Evolutionary conservation across 2,329 filamentous ascomycete genomes (phyloP).

Genomic region (Colletotrichum sp.): DNA sequence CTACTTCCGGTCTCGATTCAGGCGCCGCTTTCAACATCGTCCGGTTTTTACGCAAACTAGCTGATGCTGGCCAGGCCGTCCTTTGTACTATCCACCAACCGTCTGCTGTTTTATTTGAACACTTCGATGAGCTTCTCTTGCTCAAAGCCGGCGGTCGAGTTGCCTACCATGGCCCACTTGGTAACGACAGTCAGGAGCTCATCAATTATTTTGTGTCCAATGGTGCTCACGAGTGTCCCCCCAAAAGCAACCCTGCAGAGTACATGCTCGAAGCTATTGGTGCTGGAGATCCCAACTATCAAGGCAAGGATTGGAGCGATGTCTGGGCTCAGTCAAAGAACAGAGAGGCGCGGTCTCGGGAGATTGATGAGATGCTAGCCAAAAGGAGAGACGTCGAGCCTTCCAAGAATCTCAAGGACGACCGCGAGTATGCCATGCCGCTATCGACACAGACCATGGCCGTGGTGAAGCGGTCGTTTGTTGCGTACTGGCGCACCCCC

Average conservation of each 20-base stretch:
- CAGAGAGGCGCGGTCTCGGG: conserved; percentile 45
- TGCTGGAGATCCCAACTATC: conserved; percentile 65
- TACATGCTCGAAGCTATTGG: conserved; percentile 64
- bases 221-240: conserved; percentile 51
- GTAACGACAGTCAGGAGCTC: conserved; percentile 50
- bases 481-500: conserved; percentile 69
- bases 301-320: conserved; percentile 66
- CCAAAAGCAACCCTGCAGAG: conserved; percentile 57
- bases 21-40: conserved; percentile 66
- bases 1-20: conserved; percentile 62
- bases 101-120: conserved; percentile 58
- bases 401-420: conserved; percentile 46
- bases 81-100: conserved; percentile 67
- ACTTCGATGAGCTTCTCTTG: conserved; percentile 61
- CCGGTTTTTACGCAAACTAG: conserved; percentile 64
- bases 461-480: conserved; percentile 62
- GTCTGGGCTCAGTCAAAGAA: conserved; percentile 62
- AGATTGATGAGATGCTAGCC: conserved; percentile 58
- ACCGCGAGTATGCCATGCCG: conserved; percentile 68
- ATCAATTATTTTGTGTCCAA: conserved; percentile 58
- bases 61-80: conserved; percentile 63
- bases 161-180: conserved; percentile 60
- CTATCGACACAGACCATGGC: conserved; percentile 55
- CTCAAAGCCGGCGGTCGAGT: conserved; percentile 58
- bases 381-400: conserved; percentile 44